Evolutionary conservation across 768 basidiomycete species (phyloP).

Genomic region (Leccinellum luteum): DNA sequence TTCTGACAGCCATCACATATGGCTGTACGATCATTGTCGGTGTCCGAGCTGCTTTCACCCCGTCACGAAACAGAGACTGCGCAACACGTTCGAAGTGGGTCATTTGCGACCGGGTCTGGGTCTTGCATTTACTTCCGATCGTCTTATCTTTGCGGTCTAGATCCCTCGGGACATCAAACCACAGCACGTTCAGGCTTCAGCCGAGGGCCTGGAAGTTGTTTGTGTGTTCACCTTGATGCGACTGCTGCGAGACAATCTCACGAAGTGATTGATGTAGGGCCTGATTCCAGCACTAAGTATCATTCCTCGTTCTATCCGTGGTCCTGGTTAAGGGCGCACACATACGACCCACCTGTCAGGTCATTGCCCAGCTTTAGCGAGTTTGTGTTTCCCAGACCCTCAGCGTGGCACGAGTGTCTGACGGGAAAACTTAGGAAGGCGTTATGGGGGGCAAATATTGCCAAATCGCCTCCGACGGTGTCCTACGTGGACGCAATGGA

Average conservation of each 20-base stretch:
- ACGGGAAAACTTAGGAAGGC: slow-evolving; percentile 46
- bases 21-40: slow-evolving; percentile 91
- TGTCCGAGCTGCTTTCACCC: slow-evolving; percentile 86
- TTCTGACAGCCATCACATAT: slow-evolving; percentile 78
- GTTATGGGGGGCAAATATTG: slow-evolving; percentile 80
- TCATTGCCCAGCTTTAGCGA: slow-evolving; percentile 29
- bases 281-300: slow-evolving; percentile 34
- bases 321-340: slow-evolving; percentile 74
- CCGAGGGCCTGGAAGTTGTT: slow-evolving; percentile 66
- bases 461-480: slow-evolving; percentile 70
- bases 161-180: slow-evolving; percentile 76
- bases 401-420: background rate
- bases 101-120: background rate
- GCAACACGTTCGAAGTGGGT: slow-evolving; percentile 79
- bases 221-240: slow-evolving; percentile 48
- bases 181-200: slow-evolving; percentile 48
- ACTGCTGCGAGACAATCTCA: background rate
- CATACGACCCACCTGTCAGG: slow-evolving; percentile 70
- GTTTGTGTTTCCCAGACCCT: slow-evolving; percentile 36
- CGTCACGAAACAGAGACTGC: slow-evolving; percentile 84
- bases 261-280: slow-evolving; percentile 17
- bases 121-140: background rate
- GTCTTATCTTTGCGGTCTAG: slow-evolving; percentile 37
- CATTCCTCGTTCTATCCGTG: slow-evolving; percentile 89
- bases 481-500: slow-evolving; percentile 73